Conservation (phyloP, 2,329 filamentous ascomycete genomes). For the Colletotrichum tamarilloi region DNA sequence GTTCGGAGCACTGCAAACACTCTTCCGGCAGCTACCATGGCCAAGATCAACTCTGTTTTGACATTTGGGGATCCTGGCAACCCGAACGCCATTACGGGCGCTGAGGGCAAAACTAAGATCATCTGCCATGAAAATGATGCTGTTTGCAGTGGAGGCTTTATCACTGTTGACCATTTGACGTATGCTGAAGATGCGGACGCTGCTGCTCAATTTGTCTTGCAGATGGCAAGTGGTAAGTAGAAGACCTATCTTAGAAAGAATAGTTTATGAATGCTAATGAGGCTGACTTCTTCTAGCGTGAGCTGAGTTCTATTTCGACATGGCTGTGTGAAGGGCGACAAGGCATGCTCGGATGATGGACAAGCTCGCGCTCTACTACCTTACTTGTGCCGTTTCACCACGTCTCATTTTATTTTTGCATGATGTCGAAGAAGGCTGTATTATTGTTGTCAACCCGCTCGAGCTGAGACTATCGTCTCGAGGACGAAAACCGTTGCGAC, state of each 20-base stretch:
- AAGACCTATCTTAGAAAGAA: background rate
- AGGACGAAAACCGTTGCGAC: background rate
- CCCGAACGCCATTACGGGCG: slow-evolving; percentile 37
- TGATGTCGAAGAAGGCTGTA: too few species aligned
- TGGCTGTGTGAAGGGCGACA: background rate
- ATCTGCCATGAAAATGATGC: slow-evolving; percentile 41
- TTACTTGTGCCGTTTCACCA: background rate
- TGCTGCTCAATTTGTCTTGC: slow-evolving; percentile 40
- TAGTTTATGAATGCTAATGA: background rate
- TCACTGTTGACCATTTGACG: slow-evolving; percentile 43
- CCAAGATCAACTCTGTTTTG: slow-evolving; percentile 41
- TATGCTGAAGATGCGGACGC: slow-evolving; percentile 40
- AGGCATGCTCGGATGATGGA: too few species aligned
- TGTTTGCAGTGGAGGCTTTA: slow-evolving; percentile 42
- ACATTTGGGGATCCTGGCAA: slow-evolving; percentile 45
- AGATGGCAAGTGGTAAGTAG: background rate
- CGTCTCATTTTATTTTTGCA: too few species aligned
- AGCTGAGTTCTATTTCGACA: background rate
- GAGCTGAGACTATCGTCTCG: background rate
- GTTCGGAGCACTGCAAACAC: slow-evolving; percentile 41
- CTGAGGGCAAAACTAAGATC: slow-evolving; percentile 36
- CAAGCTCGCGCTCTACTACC: background rate
- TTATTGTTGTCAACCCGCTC: background rate
- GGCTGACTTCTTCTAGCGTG: background rate
- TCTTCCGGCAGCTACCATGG: slow-evolving; percentile 39